Evolutionary conservation across 2,329 filamentous ascomycete genomes (phyloP), one percentile per base, ranked within the genome.

Genomic region (Chaetoscypha palmicola): DNA sequence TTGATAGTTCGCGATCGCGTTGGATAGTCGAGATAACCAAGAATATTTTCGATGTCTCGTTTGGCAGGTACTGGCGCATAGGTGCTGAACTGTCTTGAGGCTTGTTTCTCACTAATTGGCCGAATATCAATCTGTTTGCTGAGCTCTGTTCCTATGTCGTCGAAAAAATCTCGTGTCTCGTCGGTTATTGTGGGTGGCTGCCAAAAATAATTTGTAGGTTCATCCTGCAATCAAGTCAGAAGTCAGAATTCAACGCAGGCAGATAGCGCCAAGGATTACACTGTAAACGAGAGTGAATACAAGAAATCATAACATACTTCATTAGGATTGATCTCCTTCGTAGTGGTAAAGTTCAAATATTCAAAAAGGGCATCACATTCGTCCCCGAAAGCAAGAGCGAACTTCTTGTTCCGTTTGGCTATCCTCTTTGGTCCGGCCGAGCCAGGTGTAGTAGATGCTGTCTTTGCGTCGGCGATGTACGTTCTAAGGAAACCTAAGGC

Each of bases 401-500:
- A 86, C 45, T 75, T 74, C 58, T 81, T 79, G 56, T 86, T 85
- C 12, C 71, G 62, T 5, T 72, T 65, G 4, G 73, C 72, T 52
- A 85, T 79, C 34, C 67, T 62, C 51, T 71, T 71, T 53, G 70
- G 73, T 24, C 68, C 69, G 36, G 71, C 67, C 5, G 22, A 12
- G 17, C 63, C 60, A 16, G 71, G 65, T 34, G 69, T 67, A n/a
- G n/a, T n/a, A n/a, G n/a, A n/a, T 44, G 79, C 61, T 12, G 36
- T 40, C 38, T 48, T 51, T 7, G 76, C 69, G 62, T 86, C 81
- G 8, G 58, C 66, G 40, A 85, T 64, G 57, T 85, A 86, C 36
- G 68, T 68, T 44, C 72, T 68, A 31, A 86, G 64, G 48, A 74
- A 76, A 34, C 68, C 64, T 35, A 83, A 61, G 2, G 77, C 73